Evolutionary conservation across 1,284 basidiomycete genomes (phyloP), one percentile per base, ranked within the genome.

Genomic region (Apiotrichum gamsii): DNA sequence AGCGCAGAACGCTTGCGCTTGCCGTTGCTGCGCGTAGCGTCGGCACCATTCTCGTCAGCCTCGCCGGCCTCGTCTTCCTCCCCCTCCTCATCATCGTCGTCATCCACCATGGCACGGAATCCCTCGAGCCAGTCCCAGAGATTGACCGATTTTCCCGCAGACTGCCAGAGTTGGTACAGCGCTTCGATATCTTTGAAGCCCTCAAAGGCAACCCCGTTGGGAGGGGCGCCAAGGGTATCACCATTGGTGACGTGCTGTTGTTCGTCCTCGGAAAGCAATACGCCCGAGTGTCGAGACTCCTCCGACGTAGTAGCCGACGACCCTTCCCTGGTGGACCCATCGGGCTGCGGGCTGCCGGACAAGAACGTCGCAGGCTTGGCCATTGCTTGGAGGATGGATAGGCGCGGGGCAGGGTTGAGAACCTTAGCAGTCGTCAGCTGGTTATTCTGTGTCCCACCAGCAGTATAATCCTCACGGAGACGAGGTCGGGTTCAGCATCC

Each of bases 61-160:
- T 36, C 20, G 15, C 9, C 24, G 28, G 8, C 38, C 18, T 23
- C 31, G 4, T 6, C 14, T 16, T 39, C 25, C 13, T 21, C 29
- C 4, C 35, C 25, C n/a, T 43, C 49, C 11, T 47, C 28, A 4
- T 19, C 43, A 9, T 43, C 50, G n/a, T 33, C 43, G 10, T 18
- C 28, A 19, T 40, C 35, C 51, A 60, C 46, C 3, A 45, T 43
- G 2, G 33, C 45, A 28, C 61, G 49, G 50, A 65, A 70, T 0
- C 62, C 66, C 25, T 68, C 60, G 2, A 70, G 55, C 68, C 68
- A 70, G 40, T 70, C 68, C 66, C 66, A 70, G 3, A 70, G 58
- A 45, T 68, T 70, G 40, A 70, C 59, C 16, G 54, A 55, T 47
- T 59, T 58, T 3, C 68, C 68, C 1, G 66, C 61, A 1, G 50